A percentile compares a stretch with the other conserved stretches of the same genome.
phyloP scores from a whole-genome alignment of 2,329 filamentous ascomycete species.

The Coleophoma cylindrospora region DNA sequence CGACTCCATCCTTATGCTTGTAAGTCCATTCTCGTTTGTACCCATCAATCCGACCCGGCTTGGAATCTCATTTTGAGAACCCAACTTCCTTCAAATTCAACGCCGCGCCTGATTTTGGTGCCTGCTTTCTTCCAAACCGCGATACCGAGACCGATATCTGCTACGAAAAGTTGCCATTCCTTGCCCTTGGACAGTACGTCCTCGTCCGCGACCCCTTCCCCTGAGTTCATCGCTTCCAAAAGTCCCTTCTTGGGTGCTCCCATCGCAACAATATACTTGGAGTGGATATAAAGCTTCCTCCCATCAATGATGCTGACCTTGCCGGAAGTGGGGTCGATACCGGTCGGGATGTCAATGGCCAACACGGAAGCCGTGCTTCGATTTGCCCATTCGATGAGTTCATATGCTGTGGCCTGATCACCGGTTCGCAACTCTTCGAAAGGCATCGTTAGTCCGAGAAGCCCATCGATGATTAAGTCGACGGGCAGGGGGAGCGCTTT shows the following conservation, averaged over 20 bases:
- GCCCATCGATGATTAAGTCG: constrained; percentile 81
- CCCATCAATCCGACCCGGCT: constrained; percentile 12
- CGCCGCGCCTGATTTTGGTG: constrained; percentile 73
- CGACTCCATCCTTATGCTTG: not conserved
- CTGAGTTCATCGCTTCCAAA: constrained; percentile 59
- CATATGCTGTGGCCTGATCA: constrained; percentile 78
- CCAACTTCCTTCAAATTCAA: constrained; percentile 88
- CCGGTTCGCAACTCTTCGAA: constrained; percentile 84
- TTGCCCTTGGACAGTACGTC: constrained; percentile 22
- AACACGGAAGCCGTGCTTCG: constrained; percentile 77
- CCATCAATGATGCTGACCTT: constrained; percentile 65
- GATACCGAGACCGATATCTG: constrained; percentile 80
- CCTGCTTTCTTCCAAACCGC: constrained; percentile 82
- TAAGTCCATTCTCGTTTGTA: not conserved
- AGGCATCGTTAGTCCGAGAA: constrained; percentile 79
- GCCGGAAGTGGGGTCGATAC: constrained; percentile 75
- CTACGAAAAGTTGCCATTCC: constrained; percentile 75
- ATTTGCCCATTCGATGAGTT: constrained; percentile 92
- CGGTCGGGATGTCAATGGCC: constrained; percentile 86
- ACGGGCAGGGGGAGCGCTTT: constrained; percentile 57
- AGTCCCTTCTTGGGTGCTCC: constrained; percentile 84
- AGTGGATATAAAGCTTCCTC: constrained; percentile 71
- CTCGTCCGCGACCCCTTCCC: constrained; percentile 19
- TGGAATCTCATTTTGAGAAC: constrained; percentile 59
- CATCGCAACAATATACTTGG: constrained; percentile 78